Evolutionary conservation across 352 stramenopile genomes (phyloP).

Genomic region (Phytophthora ramorum): DNA sequence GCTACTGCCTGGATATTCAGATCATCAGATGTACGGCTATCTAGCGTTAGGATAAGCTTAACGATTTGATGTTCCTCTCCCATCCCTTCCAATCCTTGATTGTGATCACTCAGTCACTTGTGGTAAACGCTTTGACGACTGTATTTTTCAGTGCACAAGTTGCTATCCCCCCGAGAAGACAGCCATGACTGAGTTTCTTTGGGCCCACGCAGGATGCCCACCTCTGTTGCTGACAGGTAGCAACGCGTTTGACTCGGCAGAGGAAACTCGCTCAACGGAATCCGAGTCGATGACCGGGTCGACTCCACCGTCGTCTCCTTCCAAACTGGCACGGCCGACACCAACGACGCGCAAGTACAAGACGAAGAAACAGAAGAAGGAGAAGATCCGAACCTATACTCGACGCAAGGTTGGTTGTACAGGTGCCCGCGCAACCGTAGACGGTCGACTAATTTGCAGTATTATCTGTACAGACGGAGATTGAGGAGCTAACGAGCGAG

Average conservation of each 20-base stretch:
- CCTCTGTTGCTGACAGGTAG: neutral
- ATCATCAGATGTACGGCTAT: neutral
- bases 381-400: conserved; percentile 23
- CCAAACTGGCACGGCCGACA: neutral
- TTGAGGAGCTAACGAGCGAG: conserved; percentile 13
- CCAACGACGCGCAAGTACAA: conserved; percentile 2
- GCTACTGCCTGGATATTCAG: no score
- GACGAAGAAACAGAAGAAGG: conserved; percentile 5
- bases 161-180: neutral
- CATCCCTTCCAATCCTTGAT: neutral
- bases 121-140: no score
- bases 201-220: neutral
- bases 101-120: neutral
- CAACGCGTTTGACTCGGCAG: neutral
- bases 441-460: neutral
- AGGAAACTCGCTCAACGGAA: neutral
- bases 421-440: no score
- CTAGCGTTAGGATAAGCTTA: neutral
- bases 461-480: conserved; percentile 14
- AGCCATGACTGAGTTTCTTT: neutral
- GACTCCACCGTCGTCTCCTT: neutral
- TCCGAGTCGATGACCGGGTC: neutral
- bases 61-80: neutral
- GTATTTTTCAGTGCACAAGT: neutral
- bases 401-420: conserved; percentile 19